Evolutionary conservation across 148 eudicot species (phyloP).

Genomic region (Gaultheria prostrata): DNA sequence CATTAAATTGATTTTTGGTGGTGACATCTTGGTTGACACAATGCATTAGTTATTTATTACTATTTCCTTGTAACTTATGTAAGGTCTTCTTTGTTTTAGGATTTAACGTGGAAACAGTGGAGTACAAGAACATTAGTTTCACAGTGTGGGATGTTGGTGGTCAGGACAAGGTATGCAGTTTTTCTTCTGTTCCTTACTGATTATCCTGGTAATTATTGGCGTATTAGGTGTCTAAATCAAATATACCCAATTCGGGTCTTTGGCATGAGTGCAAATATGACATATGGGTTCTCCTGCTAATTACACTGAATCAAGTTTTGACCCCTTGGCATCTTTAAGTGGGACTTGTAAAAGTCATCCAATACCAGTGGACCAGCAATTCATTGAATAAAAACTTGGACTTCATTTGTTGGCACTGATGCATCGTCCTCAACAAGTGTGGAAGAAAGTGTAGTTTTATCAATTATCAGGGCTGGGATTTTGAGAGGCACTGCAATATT

Average conservation of each 20-base stretch:
- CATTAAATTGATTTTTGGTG: neutral
- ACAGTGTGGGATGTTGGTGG: constrained; percentile 36
- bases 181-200: neutral
- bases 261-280: neutral
- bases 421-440: neutral
- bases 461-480: neutral
- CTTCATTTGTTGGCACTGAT: neutral
- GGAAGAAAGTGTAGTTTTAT: neutral
- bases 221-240: neutral
- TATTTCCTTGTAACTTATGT: neutral
- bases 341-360: neutral
- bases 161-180: constrained; percentile 25
- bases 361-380: neutral
- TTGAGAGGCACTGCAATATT: neutral
- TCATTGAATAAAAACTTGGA: neutral
- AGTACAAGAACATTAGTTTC: constrained; percentile 32
- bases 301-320: neutral
- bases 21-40: neutral
- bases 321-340: neutral
- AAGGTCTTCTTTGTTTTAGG: constrained; percentile 14
- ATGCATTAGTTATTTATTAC: neutral
- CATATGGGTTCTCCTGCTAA: neutral
- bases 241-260: neutral
- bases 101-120: constrained; percentile 31
- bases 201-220: neutral